Percentiles rank a stretch among this genome's conserved stretches.
Evolutionary conservation across 257 asterid genomes (phyloP).

Genomic region (Ophiorrhiza pumila): DNA sequence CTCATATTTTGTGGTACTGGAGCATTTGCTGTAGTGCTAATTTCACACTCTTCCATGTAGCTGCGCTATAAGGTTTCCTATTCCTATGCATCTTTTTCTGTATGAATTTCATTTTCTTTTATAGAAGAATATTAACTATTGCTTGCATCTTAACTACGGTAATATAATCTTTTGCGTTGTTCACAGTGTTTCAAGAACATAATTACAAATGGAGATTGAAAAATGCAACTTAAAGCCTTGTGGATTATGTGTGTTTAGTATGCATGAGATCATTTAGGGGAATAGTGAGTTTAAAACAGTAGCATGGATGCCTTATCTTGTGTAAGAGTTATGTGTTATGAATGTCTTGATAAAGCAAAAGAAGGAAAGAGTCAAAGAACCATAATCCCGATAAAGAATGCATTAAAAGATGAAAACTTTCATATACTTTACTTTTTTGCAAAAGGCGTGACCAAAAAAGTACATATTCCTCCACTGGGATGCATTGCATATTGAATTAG

Average conservation of each 20-base stretch:
- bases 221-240: neutral
- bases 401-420: neutral
- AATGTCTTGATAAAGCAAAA: neutral
- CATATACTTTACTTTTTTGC: neutral
- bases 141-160: neutral
- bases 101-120: neutral
- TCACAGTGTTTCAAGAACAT: too few relatives aligned
- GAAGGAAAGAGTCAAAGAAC: neutral
- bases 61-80: neutral
- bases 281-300: too few relatives aligned
- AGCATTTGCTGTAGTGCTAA: too few relatives aligned
- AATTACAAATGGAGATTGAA: neutral
- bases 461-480: neutral
- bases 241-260: neutral
- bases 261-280: neutral
- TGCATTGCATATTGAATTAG: neutral
- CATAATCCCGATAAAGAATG: neutral
- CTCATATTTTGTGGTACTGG: neutral
- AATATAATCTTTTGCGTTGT: too few relatives aligned
- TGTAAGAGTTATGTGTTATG: neutral
- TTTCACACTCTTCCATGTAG: neutral
- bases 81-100: neutral
- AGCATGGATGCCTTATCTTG: neutral
- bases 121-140: neutral
- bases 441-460: neutral